Evolutionary conservation across 441 rosid species (phyloP).

Genomic region (Gossypium lobatum): DNA sequence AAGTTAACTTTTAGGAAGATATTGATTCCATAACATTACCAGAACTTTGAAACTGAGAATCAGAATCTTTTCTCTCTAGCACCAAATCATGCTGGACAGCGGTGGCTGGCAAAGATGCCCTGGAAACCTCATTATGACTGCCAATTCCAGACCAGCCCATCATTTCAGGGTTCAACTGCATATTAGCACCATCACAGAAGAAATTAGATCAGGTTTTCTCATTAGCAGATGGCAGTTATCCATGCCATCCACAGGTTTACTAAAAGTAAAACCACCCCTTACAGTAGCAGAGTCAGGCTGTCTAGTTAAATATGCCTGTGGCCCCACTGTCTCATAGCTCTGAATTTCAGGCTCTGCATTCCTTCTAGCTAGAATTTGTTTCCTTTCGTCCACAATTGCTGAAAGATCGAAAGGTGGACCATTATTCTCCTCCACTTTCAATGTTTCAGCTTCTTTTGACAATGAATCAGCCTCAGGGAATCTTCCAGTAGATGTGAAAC

Average conservation of each 20-base stretch:
- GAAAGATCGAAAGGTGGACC: constrained; percentile 30
- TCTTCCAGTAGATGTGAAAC: constrained; percentile 45
- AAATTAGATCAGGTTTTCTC: constrained; percentile 35
- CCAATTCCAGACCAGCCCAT: constrained; percentile 45
- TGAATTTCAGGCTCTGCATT: constrained; percentile 44
- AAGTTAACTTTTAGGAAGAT: not conserved
- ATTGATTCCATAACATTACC: constrained; percentile 15
- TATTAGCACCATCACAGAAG: constrained; percentile 35
- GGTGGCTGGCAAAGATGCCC: constrained; percentile 29
- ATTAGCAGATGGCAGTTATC: constrained; percentile 39
- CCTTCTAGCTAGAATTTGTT: constrained; percentile 34
- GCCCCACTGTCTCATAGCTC: constrained; percentile 40
- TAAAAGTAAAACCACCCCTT: constrained; percentile 29
- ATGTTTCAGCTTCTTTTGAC: constrained; percentile 40
- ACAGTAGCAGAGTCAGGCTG: constrained; percentile 32
- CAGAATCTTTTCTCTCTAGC: constrained; percentile 32
- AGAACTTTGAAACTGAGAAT: constrained; percentile 31
- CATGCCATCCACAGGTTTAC: constrained; percentile 26
- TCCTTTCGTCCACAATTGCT: constrained; percentile 46
- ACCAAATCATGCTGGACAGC: constrained; percentile 34
- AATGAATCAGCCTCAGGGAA: constrained; percentile 42
- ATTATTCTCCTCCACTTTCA: constrained; percentile 45
- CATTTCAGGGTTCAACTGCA: constrained; percentile 40
- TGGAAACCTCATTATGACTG: constrained; percentile 35
- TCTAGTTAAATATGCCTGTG: constrained; percentile 29